Base-by-base conservation (phyloP, 2,329 filamentous ascomycete species). In the Corynespora cassiicola region DNA sequence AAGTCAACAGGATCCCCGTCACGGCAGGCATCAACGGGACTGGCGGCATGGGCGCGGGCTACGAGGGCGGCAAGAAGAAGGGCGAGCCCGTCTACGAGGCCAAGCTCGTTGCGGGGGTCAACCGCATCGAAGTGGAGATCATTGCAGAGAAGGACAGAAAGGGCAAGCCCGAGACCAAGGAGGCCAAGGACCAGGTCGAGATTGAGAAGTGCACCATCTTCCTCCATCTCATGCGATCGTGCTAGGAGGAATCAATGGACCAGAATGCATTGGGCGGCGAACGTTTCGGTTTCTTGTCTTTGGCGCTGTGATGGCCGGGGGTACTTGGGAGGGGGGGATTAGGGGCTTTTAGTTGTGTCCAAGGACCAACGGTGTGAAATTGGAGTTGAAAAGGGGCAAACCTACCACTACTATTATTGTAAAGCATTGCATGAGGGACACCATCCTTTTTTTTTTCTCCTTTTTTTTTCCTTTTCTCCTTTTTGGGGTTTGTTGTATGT, bases 121-220 rank as follows among this genome's bases (percentile, higher is more conserved):
- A 94, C 53, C 79, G 85, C 29, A 79, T 96, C 33, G 86, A 90
- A 54, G 77, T 95, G 6, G 87, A 92, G 56, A 75, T 92, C 41
- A 81, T 90, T 48, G 88, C 87, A 1, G 84, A 85, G 6, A 77
- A 88, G 27, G 47, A 81, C 79, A 1, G 80, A 75, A 55, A 50
- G 40, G 35, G 45, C 26, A 42, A 52, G 28, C 21, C 44, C 7
- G 56, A 63, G 30, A 54, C 58, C 6, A 60, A 50, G 12, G 42
- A 49, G 29, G 42, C 44, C 9, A 66, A 58, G 39, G 67, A 82
- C 7, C 81, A 85, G 46, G 79, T 86, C 22, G 89, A 94, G 62
- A 74, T 91, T 47, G 90, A 96, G 72, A 86, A 86, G 54, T 78
- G 90, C 40, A 89, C 83, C 1, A 75, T 94, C 18, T 87, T 87